A percentile compares a stretch with the other conserved stretches of the same genome.
phyloP scores from a whole-genome alignment of 2,329 filamentous ascomycete genomes.

The Hypoxylon rubiginosum region DNA sequence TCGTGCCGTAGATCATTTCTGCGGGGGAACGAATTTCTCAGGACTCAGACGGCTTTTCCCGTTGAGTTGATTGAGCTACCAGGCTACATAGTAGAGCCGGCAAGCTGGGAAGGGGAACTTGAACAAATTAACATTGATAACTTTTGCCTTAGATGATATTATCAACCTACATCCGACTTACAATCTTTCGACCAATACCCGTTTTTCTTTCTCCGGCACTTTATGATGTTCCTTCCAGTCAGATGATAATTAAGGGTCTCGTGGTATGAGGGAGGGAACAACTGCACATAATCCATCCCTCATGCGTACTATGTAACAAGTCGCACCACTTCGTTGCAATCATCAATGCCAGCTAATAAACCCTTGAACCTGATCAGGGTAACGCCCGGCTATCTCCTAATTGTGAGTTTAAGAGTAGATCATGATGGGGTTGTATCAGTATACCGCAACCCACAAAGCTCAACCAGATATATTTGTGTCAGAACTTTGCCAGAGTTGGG shows the following conservation, averaged over 20 bases:
- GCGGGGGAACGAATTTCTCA: conserved; percentile 35
- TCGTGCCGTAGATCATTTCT: conserved; percentile 40
- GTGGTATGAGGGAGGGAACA: conserved; percentile 20
- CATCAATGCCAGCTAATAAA: conserved; percentile 17
- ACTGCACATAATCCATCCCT: conserved; percentile 10
- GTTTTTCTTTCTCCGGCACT: conserved; percentile 11
- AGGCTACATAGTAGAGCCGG: background rate
- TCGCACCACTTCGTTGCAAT: conserved; percentile 20
- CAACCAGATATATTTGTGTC: conserved; percentile 5
- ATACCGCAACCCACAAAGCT: conserved; percentile 18
- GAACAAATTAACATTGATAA: conserved; percentile 27
- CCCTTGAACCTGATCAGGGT: conserved; percentile 30
- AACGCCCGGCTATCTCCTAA: conserved; percentile 30
- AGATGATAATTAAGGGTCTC: conserved; percentile 20
- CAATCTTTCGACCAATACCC: background rate
- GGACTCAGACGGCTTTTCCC: conserved; percentile 30
- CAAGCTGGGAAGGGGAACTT: background rate
- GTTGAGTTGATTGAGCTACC: background rate
- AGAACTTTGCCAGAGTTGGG: conserved; percentile 5
- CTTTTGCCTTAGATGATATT: conserved; percentile 3
- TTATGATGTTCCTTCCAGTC: conserved; percentile 15
- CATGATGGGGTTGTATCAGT: conserved; percentile 30
- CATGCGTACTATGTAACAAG: background rate
- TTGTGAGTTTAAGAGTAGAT: conserved; percentile 19
- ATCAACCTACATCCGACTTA: conserved; percentile 2